Percentiles rank a stretch among this genome's conserved stretches.
phyloP scores from a whole-genome alignment of 169 alveolate genomes.

The Sarcocystis neurona region DNA sequence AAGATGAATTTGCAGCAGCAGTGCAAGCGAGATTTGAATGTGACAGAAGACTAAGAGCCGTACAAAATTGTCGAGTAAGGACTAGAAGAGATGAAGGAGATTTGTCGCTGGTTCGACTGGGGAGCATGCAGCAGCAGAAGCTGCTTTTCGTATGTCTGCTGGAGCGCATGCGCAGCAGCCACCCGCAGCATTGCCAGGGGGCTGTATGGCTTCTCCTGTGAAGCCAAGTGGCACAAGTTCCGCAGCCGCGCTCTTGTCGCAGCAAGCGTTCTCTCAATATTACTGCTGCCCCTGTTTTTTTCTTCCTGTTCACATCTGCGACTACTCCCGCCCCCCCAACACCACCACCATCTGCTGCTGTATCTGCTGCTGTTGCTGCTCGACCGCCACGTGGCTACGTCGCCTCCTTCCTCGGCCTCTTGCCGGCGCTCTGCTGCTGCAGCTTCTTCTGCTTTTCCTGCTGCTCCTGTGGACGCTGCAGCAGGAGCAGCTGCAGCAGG shows the following conservation, averaged over 20 bases:
- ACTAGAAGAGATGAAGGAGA: too few species aligned
- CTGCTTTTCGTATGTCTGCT: not conserved
- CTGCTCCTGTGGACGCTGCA: too few species aligned
- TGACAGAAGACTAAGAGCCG: too few species aligned
- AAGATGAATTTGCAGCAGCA: too few species aligned
- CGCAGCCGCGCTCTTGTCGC: not conserved
- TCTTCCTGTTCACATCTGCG: too few species aligned
- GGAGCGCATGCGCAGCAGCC: not conserved
- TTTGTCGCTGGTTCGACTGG: too few species aligned
- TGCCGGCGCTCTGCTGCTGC: not conserved
- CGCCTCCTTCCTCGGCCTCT: not conserved
- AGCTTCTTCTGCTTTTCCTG: too few species aligned
- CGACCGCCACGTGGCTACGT: not conserved
- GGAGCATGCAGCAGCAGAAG: not conserved
- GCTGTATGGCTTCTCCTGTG: not conserved
- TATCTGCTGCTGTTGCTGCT: not conserved
- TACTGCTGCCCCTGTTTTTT: too few species aligned
- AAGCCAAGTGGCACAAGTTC: not conserved
- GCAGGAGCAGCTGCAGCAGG: too few species aligned
- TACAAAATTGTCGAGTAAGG: too few species aligned
- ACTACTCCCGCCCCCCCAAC: not conserved
- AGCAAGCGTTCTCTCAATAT: not conserved
- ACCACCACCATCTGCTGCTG: not conserved
- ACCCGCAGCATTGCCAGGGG: constrained; percentile 16
- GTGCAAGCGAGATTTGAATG: too few species aligned